A percentile compares a stretch with the other conserved stretches of the same genome.
These are phyloP conservation scores for Lentinula guzmanii DNA, from an alignment of 768 basidiomycete species.

Conservation along the genomic window DNA sequence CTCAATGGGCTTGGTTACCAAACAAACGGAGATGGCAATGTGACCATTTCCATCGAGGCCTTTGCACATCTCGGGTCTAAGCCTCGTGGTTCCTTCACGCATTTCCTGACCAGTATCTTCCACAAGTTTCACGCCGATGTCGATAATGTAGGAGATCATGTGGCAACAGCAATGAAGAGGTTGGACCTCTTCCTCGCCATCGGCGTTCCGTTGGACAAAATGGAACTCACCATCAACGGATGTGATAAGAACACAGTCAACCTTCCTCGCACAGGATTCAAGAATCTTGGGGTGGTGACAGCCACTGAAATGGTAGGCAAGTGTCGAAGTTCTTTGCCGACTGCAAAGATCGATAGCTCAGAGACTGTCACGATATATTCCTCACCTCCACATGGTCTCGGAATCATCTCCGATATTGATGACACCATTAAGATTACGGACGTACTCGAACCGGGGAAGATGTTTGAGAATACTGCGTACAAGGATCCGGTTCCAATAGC, in stretches of 20 bases:
- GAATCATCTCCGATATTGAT: conserved; percentile 41
- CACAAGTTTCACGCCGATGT: neutral
- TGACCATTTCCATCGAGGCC: neutral
- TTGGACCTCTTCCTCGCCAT: conserved; percentile 27
- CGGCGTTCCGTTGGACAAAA: conserved; percentile 25
- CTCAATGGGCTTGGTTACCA: neutral
- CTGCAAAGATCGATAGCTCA: conserved; percentile 7
- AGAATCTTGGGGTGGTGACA: conserved; percentile 28
- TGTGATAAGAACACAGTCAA: conserved; percentile 16
- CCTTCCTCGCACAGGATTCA: conserved; percentile 21
- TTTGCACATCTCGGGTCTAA: neutral
- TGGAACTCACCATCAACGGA: conserved; percentile 24
- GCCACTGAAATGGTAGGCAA: conserved; percentile 25
- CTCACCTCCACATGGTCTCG: conserved; percentile 31
- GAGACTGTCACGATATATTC: conserved; percentile 25
- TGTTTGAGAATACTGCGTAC: conserved; percentile 32
- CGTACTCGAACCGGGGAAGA: conserved; percentile 25
- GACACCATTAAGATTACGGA: conserved; percentile 38
- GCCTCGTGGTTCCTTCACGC: neutral
- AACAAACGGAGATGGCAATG: neutral
- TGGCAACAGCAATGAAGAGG: conserved; percentile 21
- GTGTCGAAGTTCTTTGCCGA: conserved; percentile 17
- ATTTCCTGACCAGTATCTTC: neutral
- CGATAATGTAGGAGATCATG: conserved; percentile 19
- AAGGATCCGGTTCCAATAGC: conserved; percentile 32